Evolutionary conservation across 331 rosid genomes (phyloP), one percentile per base, ranked within the genome.

Genomic region (Dryas integrifolia): DNA sequence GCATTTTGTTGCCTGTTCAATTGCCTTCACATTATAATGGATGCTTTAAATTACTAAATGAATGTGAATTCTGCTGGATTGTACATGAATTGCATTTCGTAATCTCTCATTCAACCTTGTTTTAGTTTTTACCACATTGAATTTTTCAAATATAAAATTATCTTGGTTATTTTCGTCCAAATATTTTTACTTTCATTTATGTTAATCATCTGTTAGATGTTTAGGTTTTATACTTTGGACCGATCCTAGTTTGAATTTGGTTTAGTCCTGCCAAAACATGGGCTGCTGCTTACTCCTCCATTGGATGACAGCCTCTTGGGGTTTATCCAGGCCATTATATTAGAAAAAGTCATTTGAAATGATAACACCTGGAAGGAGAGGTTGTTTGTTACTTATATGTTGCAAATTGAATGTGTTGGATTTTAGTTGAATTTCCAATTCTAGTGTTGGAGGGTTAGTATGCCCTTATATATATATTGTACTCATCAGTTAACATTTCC

Each of bases 61-160:
- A 6, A 38, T 35, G 65, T 60, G 21, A 39, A 38, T 60, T 60
- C 46, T 60, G 3, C 16, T 35, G 18, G 65, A 30, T 13, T 60
- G 24, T 26, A 21, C 26, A 58, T 40, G 65, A 45, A 60, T 39
- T 35, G 44, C 4, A 16, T 39, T 38, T 39, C 1, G 2, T 12
- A 59, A 59, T 6, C 65, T 59, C 43, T 18, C 18, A 59, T 11
- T 58, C n/a, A 58, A 58, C 63, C 41, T 5, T 18, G 18, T 1
- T 13, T 26, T 41, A 58, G 63, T 58, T 58, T 40, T 58, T 11
- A 58, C 63, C 43, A 58, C 63, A 30, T 58, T 58, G 16, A 55
- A 7, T 21, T 55, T 18, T 21, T 26, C 30, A 26, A 26, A 26
- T 26, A 26, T 26, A 26, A 26, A 26, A 26, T 26, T 26, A 26